A percentile compares a stretch with the other conserved stretches of the same genome.
phyloP scores from a whole-genome alignment of 257 asterid species.

The Solanum lycopersicoides region DNA sequence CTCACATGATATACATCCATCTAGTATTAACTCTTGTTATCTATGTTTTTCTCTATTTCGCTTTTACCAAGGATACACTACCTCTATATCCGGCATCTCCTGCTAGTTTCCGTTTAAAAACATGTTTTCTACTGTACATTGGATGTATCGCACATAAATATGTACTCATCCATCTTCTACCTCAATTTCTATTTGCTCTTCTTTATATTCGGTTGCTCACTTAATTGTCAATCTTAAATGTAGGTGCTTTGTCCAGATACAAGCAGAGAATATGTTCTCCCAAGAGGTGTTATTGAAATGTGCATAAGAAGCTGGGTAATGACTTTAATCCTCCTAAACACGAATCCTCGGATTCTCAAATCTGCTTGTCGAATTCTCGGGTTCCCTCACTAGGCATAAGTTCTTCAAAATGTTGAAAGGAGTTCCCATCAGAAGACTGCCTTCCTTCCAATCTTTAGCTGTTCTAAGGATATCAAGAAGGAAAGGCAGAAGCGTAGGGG shows the following conservation, averaged over 20 bases:
- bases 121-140: neutral
- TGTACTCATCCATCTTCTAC: neutral
- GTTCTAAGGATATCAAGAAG: constrained; percentile 20
- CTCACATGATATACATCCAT: neutral
- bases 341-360: neutral
- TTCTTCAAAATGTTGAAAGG: constrained; percentile 34
- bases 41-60: neutral
- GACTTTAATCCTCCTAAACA: neutral
- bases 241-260: neutral
- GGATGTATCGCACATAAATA: neutral
- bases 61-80: neutral
- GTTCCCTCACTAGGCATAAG: neutral
- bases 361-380: neutral
- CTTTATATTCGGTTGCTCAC: neutral
- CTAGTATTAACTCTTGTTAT: neutral
- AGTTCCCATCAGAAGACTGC: constrained; percentile 14
- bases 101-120: neutral
- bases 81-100: neutral
- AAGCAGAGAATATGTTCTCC: neutral
- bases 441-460: constrained; percentile 26
- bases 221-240: neutral
- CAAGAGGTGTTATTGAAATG: neutral
- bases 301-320: neutral
- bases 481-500: constrained; percentile 13
- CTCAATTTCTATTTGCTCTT: neutral